Conservation (phyloP, 2,329 filamentous ascomycete genomes). For the Hyphodiscus sp. region DNA sequence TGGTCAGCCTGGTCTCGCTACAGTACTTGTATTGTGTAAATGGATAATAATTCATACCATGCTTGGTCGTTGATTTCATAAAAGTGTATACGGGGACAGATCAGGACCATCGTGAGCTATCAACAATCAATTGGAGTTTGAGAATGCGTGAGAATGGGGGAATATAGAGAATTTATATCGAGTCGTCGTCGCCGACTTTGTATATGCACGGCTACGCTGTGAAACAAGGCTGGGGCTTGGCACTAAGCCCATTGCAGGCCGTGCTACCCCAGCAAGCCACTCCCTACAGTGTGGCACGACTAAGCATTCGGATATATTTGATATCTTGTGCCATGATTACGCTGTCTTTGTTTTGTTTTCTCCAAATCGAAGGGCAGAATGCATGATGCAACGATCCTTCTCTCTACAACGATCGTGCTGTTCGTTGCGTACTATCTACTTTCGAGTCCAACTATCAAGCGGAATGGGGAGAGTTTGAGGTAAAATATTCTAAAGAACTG, state of each 20-base stretch:
- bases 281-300: no score
- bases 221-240: constrained; percentile 16
- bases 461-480: constrained; percentile 26
- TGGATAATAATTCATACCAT: constrained; percentile 41
- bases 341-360: not conserved
- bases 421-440: constrained; percentile 13
- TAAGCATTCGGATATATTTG: not conserved
- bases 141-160: no score
- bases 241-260: no score
- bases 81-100: constrained; percentile 54
- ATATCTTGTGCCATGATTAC: not conserved
- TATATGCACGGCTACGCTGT: constrained; percentile 2
- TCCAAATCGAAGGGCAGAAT: constrained; percentile 7
- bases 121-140: no score
- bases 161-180: not conserved
- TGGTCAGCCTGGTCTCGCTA: constrained; percentile 5
- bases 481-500: constrained; percentile 7
- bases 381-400: constrained; percentile 15
- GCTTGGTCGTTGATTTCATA: constrained; percentile 62
- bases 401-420: constrained; percentile 9
- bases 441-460: constrained; percentile 19
- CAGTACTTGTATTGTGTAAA: constrained; percentile 8
- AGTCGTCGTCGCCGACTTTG: not conserved
- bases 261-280: no score
- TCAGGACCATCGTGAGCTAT: constrained; percentile 37